Evolutionary conservation across 495 filamentous ascomycete species (phyloP).

Genomic region (Aspergillus ostianus): DNA sequence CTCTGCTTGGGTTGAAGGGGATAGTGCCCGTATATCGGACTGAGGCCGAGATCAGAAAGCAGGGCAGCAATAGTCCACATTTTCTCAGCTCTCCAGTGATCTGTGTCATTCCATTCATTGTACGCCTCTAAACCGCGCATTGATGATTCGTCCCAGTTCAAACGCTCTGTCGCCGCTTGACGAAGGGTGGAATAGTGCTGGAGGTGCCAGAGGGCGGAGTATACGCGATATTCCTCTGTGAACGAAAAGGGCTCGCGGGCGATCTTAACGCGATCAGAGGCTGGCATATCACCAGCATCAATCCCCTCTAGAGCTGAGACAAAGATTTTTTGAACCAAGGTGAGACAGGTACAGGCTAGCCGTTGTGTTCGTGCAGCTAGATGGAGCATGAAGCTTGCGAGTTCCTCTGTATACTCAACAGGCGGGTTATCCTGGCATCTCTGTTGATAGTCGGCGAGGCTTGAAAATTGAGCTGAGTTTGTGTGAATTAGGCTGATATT

Average conservation of each 20-base stretch:
- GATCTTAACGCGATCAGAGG: neutral
- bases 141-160: slow-evolving; percentile 1
- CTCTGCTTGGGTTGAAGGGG: too few species aligned
- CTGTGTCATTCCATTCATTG: neutral
- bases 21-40: too few species aligned
- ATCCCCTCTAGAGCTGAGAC: neutral
- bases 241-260: slow-evolving; percentile 11
- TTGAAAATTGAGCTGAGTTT: too few species aligned
- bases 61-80: slow-evolving; percentile 6
- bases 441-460: too few species aligned
- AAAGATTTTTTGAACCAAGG: slow-evolving; percentile 1
- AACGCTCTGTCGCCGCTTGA: slow-evolving; percentile 3
- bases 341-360: slow-evolving; percentile 5
- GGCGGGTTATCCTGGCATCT: too few species aligned
- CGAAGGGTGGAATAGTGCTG: slow-evolving; percentile 8
- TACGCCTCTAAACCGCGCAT: slow-evolving; percentile 5
- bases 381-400: neutral
- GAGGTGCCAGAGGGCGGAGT: slow-evolving; percentile 14
- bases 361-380: slow-evolving; percentile 6
- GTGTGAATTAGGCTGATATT: too few species aligned
- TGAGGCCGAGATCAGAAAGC: neutral
- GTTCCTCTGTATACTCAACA: neutral
- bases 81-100: neutral
- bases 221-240: slow-evolving; percentile 16
- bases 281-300: neutral